phyloP scores from a whole-genome alignment of 768 basidiomycete genomes.

The Boletus patriciae region DNA sequence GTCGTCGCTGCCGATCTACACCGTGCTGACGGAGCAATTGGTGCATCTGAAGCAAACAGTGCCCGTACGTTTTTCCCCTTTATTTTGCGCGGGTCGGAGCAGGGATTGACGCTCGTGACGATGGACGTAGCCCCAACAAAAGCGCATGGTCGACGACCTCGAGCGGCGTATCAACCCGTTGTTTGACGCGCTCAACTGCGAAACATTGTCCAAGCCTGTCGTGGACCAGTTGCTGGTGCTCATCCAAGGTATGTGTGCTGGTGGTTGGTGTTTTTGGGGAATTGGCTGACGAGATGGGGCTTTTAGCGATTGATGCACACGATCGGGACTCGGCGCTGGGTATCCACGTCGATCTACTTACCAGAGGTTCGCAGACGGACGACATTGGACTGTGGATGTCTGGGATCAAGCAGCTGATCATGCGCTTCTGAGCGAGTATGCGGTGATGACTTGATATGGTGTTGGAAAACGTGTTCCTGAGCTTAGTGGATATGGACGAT shows the following conservation, averaged over 20 bases:
- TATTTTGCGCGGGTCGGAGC: neutral
- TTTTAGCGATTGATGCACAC: constrained; percentile 73
- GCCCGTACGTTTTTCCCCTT: constrained; percentile 53
- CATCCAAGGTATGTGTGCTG: constrained; percentile 58
- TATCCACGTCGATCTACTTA: constrained; percentile 85
- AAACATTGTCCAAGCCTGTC: constrained; percentile 69
- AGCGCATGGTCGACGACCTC: constrained; percentile 81
- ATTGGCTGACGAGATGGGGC: neutral
- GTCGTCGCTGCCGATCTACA: constrained; percentile 59
- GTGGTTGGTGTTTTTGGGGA: neutral
- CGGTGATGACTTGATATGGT: neutral
- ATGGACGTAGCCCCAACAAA: constrained; percentile 68
- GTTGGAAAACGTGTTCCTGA: neutral
- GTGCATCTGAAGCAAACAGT: constrained; percentile 66
- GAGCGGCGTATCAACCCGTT: constrained; percentile 82
- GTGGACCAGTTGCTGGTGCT: constrained; percentile 72
- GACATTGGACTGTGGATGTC: constrained; percentile 90
- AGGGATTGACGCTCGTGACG: neutral
- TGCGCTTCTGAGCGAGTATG: constrained; percentile 48
- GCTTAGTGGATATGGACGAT: neutral
- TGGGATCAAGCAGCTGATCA: constrained; percentile 84
- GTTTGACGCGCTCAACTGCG: constrained; percentile 92
- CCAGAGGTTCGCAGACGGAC: constrained; percentile 72
- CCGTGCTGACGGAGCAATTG: constrained; percentile 63
- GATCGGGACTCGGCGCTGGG: constrained; percentile 77